Conservation (phyloP, 805 yeast genomes). For the Barnettozyma sucrosica region DNA sequence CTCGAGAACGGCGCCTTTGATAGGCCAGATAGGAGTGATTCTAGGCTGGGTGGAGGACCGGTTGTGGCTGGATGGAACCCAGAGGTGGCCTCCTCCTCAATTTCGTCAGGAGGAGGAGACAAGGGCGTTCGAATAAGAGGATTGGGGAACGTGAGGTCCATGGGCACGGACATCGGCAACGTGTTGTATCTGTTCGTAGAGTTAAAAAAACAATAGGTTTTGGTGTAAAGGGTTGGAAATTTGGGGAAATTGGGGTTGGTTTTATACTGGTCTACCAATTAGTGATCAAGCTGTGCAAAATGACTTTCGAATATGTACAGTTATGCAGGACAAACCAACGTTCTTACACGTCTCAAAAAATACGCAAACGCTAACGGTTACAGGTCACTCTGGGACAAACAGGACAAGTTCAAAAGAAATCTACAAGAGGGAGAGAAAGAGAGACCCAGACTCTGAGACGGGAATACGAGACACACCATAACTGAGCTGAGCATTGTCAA, state of each 20-base stretch:
- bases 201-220: background rate
- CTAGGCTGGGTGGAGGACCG: conserved; percentile 21
- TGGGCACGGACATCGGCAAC: background rate
- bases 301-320: background rate
- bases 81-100: background rate
- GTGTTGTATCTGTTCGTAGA: background rate
- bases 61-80: background rate
- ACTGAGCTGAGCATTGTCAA: too few species aligned
- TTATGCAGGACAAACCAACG: background rate
- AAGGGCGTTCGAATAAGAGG: conserved; percentile 12
- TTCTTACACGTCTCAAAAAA: background rate
- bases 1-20: conserved; percentile 24
- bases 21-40: conserved; percentile 19
- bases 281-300: background rate
- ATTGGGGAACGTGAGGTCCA: conserved; percentile 4
- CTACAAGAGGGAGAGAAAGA: too few species aligned
- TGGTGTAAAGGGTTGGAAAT: background rate
- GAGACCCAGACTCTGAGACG: too few species aligned
- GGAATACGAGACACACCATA: too few species aligned
- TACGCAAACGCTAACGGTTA: background rate
- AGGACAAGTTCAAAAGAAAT: background rate
- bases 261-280: background rate
- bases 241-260: background rate
- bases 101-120: conserved; percentile 14
- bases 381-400: background rate